A percentile compares a stretch with the other conserved stretches of the same genome.
Conservation (phyloP, 2,329 filamentous ascomycete species). For the Hypoxylon sp. region DNA sequence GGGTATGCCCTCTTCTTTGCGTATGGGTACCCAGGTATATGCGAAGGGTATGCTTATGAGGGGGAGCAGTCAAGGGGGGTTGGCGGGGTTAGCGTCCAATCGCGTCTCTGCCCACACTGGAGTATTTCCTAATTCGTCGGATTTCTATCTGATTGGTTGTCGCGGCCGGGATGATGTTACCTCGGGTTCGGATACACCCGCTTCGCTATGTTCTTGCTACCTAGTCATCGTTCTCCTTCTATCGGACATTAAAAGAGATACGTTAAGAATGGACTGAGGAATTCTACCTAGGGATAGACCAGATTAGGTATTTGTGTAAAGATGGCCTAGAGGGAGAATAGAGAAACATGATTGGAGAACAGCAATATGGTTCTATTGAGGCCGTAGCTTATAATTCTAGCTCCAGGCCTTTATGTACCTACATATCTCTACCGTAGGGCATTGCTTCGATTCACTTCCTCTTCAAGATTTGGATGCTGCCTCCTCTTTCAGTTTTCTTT, state of each 20-base stretch:
- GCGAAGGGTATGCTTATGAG: constrained; percentile 6
- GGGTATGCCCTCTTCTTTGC: neutral
- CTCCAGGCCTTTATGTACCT: neutral
- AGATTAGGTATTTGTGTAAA: neutral
- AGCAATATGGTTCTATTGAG: neutral
- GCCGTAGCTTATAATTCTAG: neutral
- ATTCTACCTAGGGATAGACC: neutral
- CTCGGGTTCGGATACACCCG: constrained; percentile 9
- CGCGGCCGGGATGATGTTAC: constrained; percentile 5
- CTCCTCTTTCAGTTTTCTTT: constrained; percentile 51
- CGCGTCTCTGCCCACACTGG: constrained; percentile 19
- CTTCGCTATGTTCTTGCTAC: neutral
- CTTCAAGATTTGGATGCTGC: neutral
- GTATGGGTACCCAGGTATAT: neutral
- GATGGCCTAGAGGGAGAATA: neutral
- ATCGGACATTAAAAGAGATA: neutral
- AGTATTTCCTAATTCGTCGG: constrained; percentile 25
- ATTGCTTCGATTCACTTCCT: neutral
- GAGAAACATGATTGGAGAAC: neutral
- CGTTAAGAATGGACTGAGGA: neutral
- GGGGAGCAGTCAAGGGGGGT: constrained; percentile 13
- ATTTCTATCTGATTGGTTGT: constrained; percentile 25
- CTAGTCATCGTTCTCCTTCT: neutral
- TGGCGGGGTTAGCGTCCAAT: constrained; percentile 29
- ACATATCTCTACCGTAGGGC: neutral